Conservation (phyloP, 2,329 filamentous ascomycete species). For the Fusarium nurragi region DNA sequence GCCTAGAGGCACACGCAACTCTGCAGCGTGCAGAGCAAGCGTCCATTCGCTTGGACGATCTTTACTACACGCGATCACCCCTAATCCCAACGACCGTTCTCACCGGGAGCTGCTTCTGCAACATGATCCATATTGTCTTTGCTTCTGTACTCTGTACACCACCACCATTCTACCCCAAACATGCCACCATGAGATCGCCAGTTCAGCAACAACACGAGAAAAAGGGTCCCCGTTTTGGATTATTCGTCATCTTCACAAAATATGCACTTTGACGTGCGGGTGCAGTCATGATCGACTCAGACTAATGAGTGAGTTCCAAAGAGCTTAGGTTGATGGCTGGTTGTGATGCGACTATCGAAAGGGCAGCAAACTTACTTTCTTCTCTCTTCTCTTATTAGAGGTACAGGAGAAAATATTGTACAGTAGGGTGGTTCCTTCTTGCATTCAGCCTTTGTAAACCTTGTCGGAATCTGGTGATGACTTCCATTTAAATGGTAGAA, state of each 20-base stretch:
- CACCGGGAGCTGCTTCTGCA: conserved; percentile 34
- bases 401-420: neutral
- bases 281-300: conserved; percentile 23
- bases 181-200: conserved; percentile 25
- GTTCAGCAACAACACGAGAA: conserved; percentile 17
- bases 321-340: conserved; percentile 1
- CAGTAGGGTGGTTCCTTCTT: conserved; percentile 16
- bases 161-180: conserved; percentile 9
- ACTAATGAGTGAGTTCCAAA: conserved; percentile 3
- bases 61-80: conserved; percentile 39
- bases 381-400: neutral
- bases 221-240: neutral
- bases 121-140: neutral
- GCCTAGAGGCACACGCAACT: neutral
- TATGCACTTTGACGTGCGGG: conserved; percentile 10
- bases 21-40: conserved; percentile 3
- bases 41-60: conserved; percentile 36
- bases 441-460: conserved; percentile 6
- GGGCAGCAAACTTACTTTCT: neutral
- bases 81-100: conserved; percentile 34
- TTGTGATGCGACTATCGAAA: neutral
- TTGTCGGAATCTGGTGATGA: conserved; percentile 1
- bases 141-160: neutral
- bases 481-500: conserved; percentile 6
- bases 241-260: neutral